phyloP scores from a whole-genome alignment of 768 basidiomycete species.

The Leccinum subgranulosum region DNA sequence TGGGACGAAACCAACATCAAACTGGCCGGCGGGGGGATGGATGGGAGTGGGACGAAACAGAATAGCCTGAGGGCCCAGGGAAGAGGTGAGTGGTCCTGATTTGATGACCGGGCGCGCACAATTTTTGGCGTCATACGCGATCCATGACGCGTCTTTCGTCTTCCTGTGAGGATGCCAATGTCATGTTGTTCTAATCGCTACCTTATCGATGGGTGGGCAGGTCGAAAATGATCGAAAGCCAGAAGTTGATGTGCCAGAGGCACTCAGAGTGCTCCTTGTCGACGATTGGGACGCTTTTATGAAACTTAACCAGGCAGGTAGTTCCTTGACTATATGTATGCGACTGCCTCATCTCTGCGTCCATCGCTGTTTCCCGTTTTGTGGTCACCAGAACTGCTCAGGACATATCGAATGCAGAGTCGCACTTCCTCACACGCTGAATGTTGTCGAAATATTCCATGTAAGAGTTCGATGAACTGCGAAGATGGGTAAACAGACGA shows the following conservation, averaged over 20 bases:
- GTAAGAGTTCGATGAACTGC: constrained; percentile 68
- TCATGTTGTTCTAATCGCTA: not conserved
- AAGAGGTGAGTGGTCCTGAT: constrained; percentile 52
- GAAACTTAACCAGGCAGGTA: constrained; percentile 80
- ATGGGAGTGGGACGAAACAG: constrained; percentile 66
- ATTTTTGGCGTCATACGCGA: not conserved
- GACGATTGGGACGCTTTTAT: constrained; percentile 99
- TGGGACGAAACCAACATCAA: constrained; percentile 60
- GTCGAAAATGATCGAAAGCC: constrained; percentile 77
- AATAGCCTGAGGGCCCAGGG: constrained; percentile 55
- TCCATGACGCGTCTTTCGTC: not conserved
- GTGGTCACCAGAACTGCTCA: not conserved
- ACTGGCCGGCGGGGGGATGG: constrained; percentile 54
- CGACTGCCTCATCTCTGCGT: not conserved
- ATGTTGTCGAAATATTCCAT: constrained; percentile 77
- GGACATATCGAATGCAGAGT: constrained; percentile 51
- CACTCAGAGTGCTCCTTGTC: constrained; percentile 84
- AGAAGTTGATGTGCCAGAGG: constrained; percentile 88
- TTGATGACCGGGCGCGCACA: not conserved
- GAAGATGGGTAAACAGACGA: constrained; percentile 42
- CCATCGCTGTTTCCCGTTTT: not conserved
- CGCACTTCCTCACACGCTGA: constrained; percentile 75
- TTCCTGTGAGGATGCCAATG: not conserved
- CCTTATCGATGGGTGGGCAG: constrained; percentile 31
- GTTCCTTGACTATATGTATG: not conserved